Conservation (phyloP, 2,329 filamentous ascomycete species). For the Metarhizium sp. region DNA sequence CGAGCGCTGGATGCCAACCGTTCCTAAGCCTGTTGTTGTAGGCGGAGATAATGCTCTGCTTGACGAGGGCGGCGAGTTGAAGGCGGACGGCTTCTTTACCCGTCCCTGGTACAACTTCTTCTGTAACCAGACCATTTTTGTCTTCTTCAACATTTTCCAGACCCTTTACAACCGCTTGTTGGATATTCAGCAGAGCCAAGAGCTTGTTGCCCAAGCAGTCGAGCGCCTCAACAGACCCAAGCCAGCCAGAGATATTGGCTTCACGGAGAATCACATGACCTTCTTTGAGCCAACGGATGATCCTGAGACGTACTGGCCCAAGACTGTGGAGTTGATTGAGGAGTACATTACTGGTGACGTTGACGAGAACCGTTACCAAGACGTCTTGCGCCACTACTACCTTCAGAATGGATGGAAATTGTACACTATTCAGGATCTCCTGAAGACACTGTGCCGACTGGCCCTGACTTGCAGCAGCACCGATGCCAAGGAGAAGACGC, state of each 20-base stretch:
- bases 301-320: conserved; percentile 68
- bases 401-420: conserved; percentile 84
- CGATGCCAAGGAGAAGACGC: conserved; percentile 87
- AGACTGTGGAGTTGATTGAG: conserved; percentile 77
- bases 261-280: conserved; percentile 68
- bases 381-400: conserved; percentile 86
- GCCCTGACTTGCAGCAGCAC: conserved; percentile 74
- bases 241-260: conserved; percentile 72
- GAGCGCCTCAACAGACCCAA: conserved; percentile 64
- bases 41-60: conserved; percentile 42
- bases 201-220: conserved; percentile 64
- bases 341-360: conserved; percentile 75
- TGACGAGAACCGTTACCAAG: conserved; percentile 77
- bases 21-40: conserved; percentile 46
- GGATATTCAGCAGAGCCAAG: conserved; percentile 72
- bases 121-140: conserved; percentile 82
- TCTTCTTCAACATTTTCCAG: conserved; percentile 90
- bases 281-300: conserved; percentile 61
- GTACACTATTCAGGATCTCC: conserved; percentile 85
- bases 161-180: conserved; percentile 79
- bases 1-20: conserved; percentile 55
- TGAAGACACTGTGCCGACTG: conserved; percentile 71
- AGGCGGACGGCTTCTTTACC: conserved; percentile 70
- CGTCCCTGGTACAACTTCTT: conserved; percentile 84
- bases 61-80: conserved; percentile 54